Base-by-base conservation (phyloP, 352 stramenopile species). In the Phytophthora boehmeriae region DNA sequence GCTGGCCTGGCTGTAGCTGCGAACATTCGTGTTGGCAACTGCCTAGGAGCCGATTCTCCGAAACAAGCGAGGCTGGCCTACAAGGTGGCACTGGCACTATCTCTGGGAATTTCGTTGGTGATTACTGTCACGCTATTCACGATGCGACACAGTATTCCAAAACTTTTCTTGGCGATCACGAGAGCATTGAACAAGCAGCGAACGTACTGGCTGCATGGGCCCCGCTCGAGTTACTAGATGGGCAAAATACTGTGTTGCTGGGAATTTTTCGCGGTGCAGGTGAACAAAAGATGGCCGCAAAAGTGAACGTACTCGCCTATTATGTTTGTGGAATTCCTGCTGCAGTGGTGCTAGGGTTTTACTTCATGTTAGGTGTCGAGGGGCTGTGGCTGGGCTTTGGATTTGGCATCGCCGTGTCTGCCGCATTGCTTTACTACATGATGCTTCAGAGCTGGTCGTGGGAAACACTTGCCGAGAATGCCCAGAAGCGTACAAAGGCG, bases 321-420 rank as follows among this genome's bases (percentile, higher is more conserved):
- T 96, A 95, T 60, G 58, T 63, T 0, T 69, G 93, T 39, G 86
- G 83, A 19, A 78, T 96, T 14, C 86, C 88, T 16, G 27, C 91
- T n/a, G 81, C 67, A 0, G 83, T 72, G 16, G 22, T 90, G 10
- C 41, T 92, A 4, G 84, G 72, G 2, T 85, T 95, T 48, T 44
- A 59, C 8, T 75, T 71, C 20, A 20, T 54, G 0, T 76, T 69
- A 39, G 65, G 70, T 35, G 63, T 93, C 35, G 83, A 88, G 47
- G 88, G 88, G 2, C 63, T 96, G 38, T 96, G 88, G 88, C 50
- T 90, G 11, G 85, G 88, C 35, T 93, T 95, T 43, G 86, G 79
- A 23, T 36, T 71, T 9, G 83, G 80, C 25, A 71, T 92, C 8
- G 55, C 56, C 34, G 32, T 64, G 3, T 68, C 53, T 1, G 45